Conservation (phyloP, 306 rosid genomes). For the Cicer arietinum region DNA sequence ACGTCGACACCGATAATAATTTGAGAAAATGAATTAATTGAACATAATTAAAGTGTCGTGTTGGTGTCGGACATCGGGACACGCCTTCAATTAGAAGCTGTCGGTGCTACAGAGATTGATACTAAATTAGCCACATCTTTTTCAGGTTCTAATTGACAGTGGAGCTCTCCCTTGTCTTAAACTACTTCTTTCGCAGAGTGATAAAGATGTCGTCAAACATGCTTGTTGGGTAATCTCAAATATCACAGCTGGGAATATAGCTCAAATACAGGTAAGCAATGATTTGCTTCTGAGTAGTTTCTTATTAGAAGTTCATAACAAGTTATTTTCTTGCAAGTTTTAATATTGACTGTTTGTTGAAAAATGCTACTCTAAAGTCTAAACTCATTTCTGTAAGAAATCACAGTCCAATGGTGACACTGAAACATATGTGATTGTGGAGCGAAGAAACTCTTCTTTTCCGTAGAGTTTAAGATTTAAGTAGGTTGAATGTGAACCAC, state of each 20-base stretch:
- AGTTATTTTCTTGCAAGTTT: too few relatives aligned
- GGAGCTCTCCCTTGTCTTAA: constrained; percentile 76
- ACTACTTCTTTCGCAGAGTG: constrained; percentile 69
- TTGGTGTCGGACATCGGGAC: too few relatives aligned
- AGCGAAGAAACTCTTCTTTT: too few relatives aligned
- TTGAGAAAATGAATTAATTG: too few relatives aligned
- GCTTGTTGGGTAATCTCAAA: constrained; percentile 94
- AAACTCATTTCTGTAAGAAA: neutral
- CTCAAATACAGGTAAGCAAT: constrained; percentile 75
- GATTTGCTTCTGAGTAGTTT: neutral
- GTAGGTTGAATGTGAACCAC: neutral
- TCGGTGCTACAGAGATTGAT: neutral
- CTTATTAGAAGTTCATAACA: neutral
- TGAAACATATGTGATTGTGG: too few relatives aligned
- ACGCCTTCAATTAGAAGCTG: too few relatives aligned
- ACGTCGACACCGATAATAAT: too few relatives aligned
- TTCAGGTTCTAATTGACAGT: constrained; percentile 74
- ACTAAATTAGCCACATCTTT: neutral
- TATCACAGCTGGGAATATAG: constrained; percentile 77
- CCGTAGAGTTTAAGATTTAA: neutral
- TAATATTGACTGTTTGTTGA: neutral
- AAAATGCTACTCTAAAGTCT: neutral
- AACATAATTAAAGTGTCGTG: too few relatives aligned
- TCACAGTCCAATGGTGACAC: too few relatives aligned
- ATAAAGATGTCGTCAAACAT: constrained; percentile 83